Percentiles rank a stretch among this genome's conserved stretches.
phyloP scores from a whole-genome alignment of 1,284 basidiomycete genomes.

The Microbotryomycetes sp. region DNA sequence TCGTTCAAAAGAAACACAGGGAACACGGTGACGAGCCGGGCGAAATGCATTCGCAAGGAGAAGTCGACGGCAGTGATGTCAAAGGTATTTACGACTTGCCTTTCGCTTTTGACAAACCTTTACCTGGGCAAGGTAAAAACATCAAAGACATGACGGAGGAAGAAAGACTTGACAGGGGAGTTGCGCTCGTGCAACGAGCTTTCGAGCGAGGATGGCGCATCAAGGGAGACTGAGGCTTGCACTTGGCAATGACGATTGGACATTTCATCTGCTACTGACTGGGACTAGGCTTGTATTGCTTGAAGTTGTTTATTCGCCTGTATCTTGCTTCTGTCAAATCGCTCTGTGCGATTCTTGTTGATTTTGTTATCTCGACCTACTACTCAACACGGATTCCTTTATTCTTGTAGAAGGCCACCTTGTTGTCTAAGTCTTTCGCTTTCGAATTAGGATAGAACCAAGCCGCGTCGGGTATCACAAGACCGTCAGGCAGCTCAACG shows the following conservation, averaged over 20 bases:
- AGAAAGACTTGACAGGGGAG: conserved; percentile 33
- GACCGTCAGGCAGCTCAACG: conserved; percentile 5
- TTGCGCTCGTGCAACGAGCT: conserved; percentile 32
- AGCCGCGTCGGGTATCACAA: conserved; percentile 17
- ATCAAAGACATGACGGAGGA: conserved; percentile 34
- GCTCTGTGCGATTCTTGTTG: too few relatives aligned
- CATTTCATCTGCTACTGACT: too few relatives aligned
- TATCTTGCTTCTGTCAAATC: too few relatives aligned
- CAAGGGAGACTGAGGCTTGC: conserved; percentile 12
- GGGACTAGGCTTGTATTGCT: too few relatives aligned
- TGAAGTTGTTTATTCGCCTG: too few relatives aligned
- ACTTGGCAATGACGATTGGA: not conserved
- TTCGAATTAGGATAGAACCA: conserved; percentile 35
- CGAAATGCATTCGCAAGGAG: conserved; percentile 1
- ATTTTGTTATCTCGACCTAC: too few relatives aligned
- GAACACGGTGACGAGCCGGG: conserved; percentile 25
- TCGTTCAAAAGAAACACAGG: conserved; percentile 15
- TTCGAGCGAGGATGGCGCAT: conserved; percentile 16
- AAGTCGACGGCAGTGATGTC: conserved; percentile 1
- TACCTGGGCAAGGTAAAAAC: conserved; percentile 35
- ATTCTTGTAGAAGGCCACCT: conserved; percentile 41
- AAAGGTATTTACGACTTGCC: not conserved
- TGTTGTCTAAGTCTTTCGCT: conserved; percentile 35
- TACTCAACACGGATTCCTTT: conserved; percentile 19
- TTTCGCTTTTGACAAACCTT: not conserved